These are phyloP conservation scores for Plasmodium sp. DNA, from an alignment of 169 alveolate species.

Conservation along the genomic window DNA sequence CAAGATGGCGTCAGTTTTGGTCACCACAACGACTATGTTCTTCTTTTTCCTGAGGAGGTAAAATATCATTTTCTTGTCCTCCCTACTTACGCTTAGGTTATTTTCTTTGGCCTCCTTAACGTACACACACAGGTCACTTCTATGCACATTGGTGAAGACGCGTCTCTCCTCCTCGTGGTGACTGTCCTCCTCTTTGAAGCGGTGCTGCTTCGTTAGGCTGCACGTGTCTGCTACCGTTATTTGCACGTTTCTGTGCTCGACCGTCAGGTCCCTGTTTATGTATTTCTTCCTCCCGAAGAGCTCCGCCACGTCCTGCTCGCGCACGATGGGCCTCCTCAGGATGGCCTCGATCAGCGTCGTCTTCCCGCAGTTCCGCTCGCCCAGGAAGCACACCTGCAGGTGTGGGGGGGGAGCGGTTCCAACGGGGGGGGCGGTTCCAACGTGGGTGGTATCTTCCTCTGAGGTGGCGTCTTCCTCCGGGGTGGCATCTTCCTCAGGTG, in stretches of 20 bases:
- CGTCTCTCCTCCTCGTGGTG: conserved; percentile 4
- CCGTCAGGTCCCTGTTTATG: conserved; percentile 24
- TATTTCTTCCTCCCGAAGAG: conserved; percentile 59
- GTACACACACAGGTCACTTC: conserved; percentile 47
- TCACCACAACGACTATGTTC: conserved; percentile 31
- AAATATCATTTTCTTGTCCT: conserved; percentile 57
- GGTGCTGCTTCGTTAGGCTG: conserved; percentile 55
- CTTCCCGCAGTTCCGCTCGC: conserved; percentile 63
- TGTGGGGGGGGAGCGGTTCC: background rate
- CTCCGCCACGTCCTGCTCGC: conserved; percentile 35
- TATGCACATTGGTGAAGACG: conserved; percentile 38
- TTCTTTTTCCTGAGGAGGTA: conserved; percentile 52
- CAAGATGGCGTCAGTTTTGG: conserved; percentile 24
- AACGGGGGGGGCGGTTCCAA: background rate
- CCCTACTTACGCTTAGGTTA: conserved; percentile 15
- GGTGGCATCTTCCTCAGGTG: background rate
- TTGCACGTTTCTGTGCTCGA: conserved; percentile 8
- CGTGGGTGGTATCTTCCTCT: background rate
- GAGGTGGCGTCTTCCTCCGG: background rate
- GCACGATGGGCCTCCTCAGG: conserved; percentile 24
- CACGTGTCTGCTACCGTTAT: conserved; percentile 54
- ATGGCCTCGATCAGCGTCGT: conserved; percentile 46
- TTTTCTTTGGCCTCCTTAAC: conserved; percentile 61
- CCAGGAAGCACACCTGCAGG: conserved; percentile 46
- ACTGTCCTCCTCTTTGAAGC: conserved; percentile 28